Evolutionary conservation across 2,329 filamentous ascomycete genomes (phyloP), one percentile per base, ranked within the genome.

Genomic region (Penicillium paneum): DNA sequence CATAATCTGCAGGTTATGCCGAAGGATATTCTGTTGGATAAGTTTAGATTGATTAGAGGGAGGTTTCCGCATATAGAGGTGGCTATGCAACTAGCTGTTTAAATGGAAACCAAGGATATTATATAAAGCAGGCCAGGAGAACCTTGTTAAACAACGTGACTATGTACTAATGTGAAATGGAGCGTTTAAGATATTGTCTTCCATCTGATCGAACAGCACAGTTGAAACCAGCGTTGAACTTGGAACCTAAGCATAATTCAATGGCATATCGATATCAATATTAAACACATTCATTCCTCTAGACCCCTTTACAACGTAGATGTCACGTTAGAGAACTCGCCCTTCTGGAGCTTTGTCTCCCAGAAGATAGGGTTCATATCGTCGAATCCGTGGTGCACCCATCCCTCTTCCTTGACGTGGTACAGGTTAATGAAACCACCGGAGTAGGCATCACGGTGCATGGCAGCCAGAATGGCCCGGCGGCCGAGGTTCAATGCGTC

Each of bases 301-400:
- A 34, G 13, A 50, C 31, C 39, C 56, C 40, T 57, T 61, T 69
- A 73, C 62, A 95, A 74, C 68, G 86, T 79, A 67, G 88, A 90
- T 55, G 90, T 95, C 50, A 97, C 92, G 74, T 97, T 97, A 61
- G 88, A 93, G 76, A 99, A 99, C 81, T 99, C 94, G 75, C 92
- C 92, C 85, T 96, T 96, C 75, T 96, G 89, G 70, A 99, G 78
- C 86, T 99, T 99, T 46, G 92, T 97, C 82, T 96, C 89, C 94
- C 94, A 99, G 87, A 99, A 99, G 72, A 97, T 96, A 41, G 93
- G 93, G 81, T 97, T 97, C 66, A 93, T 97, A 76, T 99, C 94
- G 65, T 81, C 91, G 83, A 99, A 99, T 59, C 94, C 94, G 72
- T 97, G 93, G 84, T 96, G 96, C 70, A 96, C 92, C 94, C 94